A percentile compares a stretch with the other conserved stretches of the same genome.
Conservation (phyloP, 495 filamentous ascomycete genomes). For the Podospora anserina region DNA sequence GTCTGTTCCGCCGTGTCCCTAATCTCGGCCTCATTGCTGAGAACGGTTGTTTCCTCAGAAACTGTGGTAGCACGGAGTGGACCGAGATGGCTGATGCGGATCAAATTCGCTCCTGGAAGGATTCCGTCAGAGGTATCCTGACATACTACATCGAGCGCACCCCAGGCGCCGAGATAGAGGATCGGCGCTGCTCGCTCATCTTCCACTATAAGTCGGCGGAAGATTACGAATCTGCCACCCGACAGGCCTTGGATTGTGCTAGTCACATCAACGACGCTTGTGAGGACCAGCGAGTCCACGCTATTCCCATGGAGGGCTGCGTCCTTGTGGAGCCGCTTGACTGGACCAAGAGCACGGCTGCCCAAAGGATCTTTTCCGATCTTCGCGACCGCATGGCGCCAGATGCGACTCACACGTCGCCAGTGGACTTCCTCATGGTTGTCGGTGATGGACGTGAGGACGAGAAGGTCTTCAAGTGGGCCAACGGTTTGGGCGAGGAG, state of each 20-base stretch:
- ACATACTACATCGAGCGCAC: constrained; percentile 84
- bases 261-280: constrained; percentile 93
- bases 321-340: constrained; percentile 76
- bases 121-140: constrained; percentile 69
- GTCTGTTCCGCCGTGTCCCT: constrained; percentile 72
- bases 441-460: constrained; percentile 88
- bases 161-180: constrained; percentile 81
- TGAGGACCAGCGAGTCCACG: constrained; percentile 74
- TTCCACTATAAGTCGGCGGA: constrained; percentile 85
- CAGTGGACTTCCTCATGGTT: constrained; percentile 77
- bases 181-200: constrained; percentile 78
- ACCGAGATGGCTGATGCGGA: constrained; percentile 65
- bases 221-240: constrained; percentile 64
- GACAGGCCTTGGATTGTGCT: constrained; percentile 80
- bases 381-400: constrained; percentile 43
- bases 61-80: constrained; percentile 66
- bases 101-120: constrained; percentile 70
- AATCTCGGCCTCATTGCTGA: constrained; percentile 85
- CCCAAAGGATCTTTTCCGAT: constrained; percentile 62
- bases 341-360: constrained; percentile 82
- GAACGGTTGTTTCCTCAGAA: constrained; percentile 84
- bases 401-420: constrained; percentile 41
- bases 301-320: constrained; percentile 71
- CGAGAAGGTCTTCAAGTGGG: constrained; percentile 90
- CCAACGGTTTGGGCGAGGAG: constrained; percentile 62